Conservation (phyloP, 352 stramenopile species). For the Phytophthora sojae region DNA sequence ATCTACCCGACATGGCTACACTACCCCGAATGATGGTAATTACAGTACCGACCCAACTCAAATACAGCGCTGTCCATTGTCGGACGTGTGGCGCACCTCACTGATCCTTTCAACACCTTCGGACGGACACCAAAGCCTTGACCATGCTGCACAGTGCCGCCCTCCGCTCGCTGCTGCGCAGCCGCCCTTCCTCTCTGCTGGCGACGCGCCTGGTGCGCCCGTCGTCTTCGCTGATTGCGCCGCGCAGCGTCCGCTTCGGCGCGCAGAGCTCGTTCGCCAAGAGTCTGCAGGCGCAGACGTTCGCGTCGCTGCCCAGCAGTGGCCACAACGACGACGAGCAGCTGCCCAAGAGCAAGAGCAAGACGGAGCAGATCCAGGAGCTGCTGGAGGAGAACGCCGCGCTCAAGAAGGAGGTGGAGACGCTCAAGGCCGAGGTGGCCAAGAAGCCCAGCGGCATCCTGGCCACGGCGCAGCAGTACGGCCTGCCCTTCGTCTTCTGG, state of each 20-base stretch:
- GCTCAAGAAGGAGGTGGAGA: constrained; percentile 74
- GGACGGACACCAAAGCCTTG: background rate
- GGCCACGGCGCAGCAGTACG: constrained; percentile 84
- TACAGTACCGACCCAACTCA: background rate
- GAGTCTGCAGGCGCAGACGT: constrained; percentile 53
- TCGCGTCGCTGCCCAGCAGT: constrained; percentile 55
- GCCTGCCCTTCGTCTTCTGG: constrained; percentile 85
- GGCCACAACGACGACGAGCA: constrained; percentile 30
- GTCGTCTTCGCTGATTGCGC: constrained; percentile 24
- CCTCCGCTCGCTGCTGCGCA: constrained; percentile 39
- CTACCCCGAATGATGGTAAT: constrained; percentile 11
- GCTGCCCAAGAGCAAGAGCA: constrained; percentile 33
- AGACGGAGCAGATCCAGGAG: constrained; percentile 71
- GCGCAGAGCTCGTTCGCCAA: constrained; percentile 29
- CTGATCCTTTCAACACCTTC: background rate
- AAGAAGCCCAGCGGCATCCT: constrained; percentile 86
- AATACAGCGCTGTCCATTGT: background rate
- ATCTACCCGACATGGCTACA: constrained; percentile 3
- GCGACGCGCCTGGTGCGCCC: constrained; percentile 25
- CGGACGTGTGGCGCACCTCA: constrained; percentile 19
- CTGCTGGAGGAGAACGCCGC: constrained; percentile 79
- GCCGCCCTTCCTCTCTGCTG: constrained; percentile 27
- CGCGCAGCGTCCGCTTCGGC: constrained; percentile 23
- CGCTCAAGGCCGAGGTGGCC: constrained; percentile 49
- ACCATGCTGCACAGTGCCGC: constrained; percentile 36